phyloP scores from a whole-genome alignment of 1,139 yeast genomes.

The Candida albicans region DNA sequence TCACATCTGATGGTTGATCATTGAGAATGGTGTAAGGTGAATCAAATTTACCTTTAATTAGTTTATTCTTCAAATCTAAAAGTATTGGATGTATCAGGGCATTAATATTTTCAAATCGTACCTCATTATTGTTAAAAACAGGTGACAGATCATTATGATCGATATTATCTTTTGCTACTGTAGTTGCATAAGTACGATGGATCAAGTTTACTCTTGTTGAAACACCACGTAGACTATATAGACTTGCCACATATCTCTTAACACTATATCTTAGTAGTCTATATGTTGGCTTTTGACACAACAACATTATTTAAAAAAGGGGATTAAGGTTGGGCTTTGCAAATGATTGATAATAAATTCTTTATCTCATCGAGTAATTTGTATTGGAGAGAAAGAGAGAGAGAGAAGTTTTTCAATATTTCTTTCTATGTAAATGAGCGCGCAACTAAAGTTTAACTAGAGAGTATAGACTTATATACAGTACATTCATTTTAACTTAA shows the following conservation, averaged over 20 bases:
- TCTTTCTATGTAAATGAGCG: too few relatives aligned
- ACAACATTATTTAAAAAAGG: too few relatives aligned
- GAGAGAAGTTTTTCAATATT: neutral
- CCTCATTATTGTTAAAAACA: too few relatives aligned
- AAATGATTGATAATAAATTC: too few relatives aligned
- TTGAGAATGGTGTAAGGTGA: slow-evolving; percentile 10
- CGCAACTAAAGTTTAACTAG: too few relatives aligned
- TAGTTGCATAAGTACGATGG: too few relatives aligned
- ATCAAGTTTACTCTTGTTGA: too few relatives aligned
- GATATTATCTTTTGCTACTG: too few relatives aligned
- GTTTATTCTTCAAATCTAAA: neutral
- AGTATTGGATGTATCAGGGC: neutral
- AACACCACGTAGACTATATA: too few relatives aligned
- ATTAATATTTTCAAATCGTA: too few relatives aligned
- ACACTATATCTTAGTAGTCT: neutral
- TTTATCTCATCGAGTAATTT: neutral
- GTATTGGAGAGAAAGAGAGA: neutral
- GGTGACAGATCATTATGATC: too few relatives aligned
- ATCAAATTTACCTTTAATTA: neutral
- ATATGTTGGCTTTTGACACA: neutral
- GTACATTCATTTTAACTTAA: neutral
- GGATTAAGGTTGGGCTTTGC: too few relatives aligned
- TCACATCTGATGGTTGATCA: slow-evolving; percentile 3
- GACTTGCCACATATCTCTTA: neutral
- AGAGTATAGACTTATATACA: neutral